Conservation (phyloP, 495 filamentous ascomycete species). For the Cercophora newfieldiana region DNA sequence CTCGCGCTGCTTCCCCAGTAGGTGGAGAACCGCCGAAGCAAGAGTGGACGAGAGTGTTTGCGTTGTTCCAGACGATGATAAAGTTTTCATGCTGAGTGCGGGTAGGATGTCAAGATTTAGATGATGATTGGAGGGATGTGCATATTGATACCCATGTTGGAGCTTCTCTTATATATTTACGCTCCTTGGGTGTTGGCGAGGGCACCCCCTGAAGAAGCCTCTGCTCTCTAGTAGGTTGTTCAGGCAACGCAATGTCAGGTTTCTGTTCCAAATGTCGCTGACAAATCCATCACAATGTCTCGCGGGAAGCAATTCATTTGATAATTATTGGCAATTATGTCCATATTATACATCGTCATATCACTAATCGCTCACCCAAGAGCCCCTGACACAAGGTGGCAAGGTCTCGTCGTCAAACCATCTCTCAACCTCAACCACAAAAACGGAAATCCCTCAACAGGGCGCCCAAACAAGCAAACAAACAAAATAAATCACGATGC, state of each 20-base stretch:
- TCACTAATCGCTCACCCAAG: not conserved
- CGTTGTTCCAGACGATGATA: conserved; percentile 57
- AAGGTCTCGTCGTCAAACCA: not conserved
- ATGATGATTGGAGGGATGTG: not conserved
- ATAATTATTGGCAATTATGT: not conserved
- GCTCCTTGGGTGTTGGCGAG: not conserved
- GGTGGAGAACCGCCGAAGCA: conserved; percentile 35
- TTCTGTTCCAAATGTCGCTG: not conserved
- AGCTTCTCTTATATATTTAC: not conserved
- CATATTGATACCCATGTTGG: not conserved
- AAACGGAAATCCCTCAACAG: not conserved
- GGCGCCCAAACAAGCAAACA: no score
- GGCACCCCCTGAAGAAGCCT: no score
- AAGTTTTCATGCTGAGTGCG: conserved; percentile 38
- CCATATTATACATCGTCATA: not conserved
- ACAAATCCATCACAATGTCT: not conserved
- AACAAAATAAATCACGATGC: not conserved
- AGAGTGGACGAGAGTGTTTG: conserved; percentile 53
- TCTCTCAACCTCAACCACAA: not conserved
- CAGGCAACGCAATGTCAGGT: not conserved
- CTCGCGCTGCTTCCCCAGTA: conserved; percentile 26
- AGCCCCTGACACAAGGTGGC: not conserved
- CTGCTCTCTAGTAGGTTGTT: no score
- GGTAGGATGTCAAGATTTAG: not conserved
- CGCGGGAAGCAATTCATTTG: not conserved